phyloP scores from a whole-genome alignment of 2,329 filamentous ascomycete genomes.

The Arthrobotrys iridis region DNA sequence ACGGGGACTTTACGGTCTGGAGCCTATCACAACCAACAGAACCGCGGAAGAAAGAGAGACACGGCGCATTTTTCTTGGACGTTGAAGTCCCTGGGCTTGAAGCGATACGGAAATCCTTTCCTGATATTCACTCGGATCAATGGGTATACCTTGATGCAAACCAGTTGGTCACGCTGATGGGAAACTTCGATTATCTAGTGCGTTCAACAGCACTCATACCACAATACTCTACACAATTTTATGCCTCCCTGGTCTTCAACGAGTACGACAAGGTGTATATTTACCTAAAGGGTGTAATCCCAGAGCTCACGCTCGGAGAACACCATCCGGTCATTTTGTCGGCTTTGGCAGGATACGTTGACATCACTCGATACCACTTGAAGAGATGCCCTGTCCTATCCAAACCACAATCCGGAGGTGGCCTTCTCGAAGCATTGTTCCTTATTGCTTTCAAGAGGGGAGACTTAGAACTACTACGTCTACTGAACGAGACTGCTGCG shows the following conservation, averaged over 20 bases:
- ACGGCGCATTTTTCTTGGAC: not conserved
- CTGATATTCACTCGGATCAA: not conserved
- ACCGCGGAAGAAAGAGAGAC: too few relatives aligned
- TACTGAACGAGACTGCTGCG: not conserved
- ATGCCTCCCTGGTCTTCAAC: not conserved
- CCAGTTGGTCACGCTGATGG: conserved; percentile 11
- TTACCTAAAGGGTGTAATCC: not conserved
- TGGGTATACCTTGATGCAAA: conserved; percentile 4
- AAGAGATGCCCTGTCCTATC: not conserved
- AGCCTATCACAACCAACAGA: too few relatives aligned
- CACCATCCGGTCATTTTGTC: conserved; percentile 6
- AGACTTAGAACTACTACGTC: not conserved
- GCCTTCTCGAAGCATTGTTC: not conserved
- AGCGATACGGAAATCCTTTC: not conserved
- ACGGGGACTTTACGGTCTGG: not conserved
- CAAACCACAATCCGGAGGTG: not conserved
- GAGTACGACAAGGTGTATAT: not conserved
- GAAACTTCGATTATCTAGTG: not conserved
- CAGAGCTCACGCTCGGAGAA: not conserved
- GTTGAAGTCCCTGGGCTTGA: conserved; percentile 3
- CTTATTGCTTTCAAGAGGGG: conserved; percentile 21
- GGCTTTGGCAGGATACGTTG: not conserved
- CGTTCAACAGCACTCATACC: not conserved
- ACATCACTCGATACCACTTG: conserved; percentile 14
- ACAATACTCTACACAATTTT: not conserved